These are phyloP conservation scores for Paramarasmius palmivorus DNA, from an alignment of 1,284 basidiomycete species.

Conservation along the genomic window DNA sequence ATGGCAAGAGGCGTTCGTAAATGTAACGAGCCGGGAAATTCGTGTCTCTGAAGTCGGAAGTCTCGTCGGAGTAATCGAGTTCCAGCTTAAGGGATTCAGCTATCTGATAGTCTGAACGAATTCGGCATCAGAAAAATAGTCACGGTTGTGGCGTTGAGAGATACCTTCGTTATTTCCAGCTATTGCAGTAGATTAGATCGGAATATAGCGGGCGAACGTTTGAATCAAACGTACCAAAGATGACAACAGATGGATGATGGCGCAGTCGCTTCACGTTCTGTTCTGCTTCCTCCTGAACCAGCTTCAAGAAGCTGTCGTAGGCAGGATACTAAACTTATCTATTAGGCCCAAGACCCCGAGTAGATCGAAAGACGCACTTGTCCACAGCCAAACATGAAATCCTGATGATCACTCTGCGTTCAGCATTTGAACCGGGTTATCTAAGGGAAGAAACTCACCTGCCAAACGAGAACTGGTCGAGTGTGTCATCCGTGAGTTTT, in stretches of 20 bases:
- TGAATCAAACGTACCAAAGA: slow-evolving; percentile 59
- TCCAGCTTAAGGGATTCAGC: slow-evolving; percentile 77
- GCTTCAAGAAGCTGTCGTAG: slow-evolving; percentile 68
- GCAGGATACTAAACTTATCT: slow-evolving; percentile 69
- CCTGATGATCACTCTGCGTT: slow-evolving; percentile 28
- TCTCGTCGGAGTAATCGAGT: slow-evolving; percentile 81
- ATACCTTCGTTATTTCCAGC: slow-evolving; percentile 89
- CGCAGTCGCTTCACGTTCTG: slow-evolving; percentile 75
- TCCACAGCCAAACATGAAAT: slow-evolving; percentile 88
- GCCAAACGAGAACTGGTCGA: slow-evolving; percentile 77
- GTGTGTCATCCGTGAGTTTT: not conserved
- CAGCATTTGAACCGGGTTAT: too few relatives aligned
- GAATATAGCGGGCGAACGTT: not conserved
- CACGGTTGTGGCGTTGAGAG: slow-evolving; percentile 1
- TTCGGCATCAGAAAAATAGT: not conserved
- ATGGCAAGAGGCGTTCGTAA: slow-evolving; percentile 81
- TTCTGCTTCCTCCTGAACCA: slow-evolving; percentile 68
- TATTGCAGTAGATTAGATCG: slow-evolving; percentile 23
- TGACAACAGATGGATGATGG: slow-evolving; percentile 79
- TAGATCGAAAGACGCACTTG: slow-evolving; percentile 41
- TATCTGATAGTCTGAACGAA: slow-evolving; percentile 67
- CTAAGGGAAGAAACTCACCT: slow-evolving; percentile 25
- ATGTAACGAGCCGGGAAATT: slow-evolving; percentile 87
- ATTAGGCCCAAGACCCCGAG: not conserved
- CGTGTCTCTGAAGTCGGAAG: slow-evolving; percentile 78